Base-by-base conservation (phyloP, 2,329 filamentous ascomycete species). In the Aureobasidium leucospermi region DNA sequence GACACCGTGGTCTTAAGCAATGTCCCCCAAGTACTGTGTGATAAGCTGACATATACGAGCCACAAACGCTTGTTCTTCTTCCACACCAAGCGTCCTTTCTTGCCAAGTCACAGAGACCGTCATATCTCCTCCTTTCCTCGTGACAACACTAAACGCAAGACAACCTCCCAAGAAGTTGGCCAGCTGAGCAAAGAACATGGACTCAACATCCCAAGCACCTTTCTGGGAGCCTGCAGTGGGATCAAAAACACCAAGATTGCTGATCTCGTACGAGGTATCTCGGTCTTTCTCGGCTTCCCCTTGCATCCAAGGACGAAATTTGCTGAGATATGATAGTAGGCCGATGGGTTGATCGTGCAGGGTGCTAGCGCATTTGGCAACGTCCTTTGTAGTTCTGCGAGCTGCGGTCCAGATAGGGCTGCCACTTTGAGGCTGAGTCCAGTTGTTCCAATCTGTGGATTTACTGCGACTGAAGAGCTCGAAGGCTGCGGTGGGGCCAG, bases 171-270 rank as follows among this genome's bases (percentile, higher is more conserved):
- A 63, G 2, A 69, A 72, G 62, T 75, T 70, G 0, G 73, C 77
- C 2, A 77, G 76, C 61, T 78, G 76, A 9, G 73, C 70, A 63
- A 79, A 80, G 1, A 77, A 59, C 65, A 77, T 69, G 23, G 74
- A 67, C 8, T 65, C 67, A 1, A 79, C 64, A 10, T 52, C 56
- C 59, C 65, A 65, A 3, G 41, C 62, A 5, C 39, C 47, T 0
- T 55, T 58, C 8, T 56, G 39, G 8, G 9, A 1, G 2, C 55
- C 58, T 19, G 46, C 31, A 16, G n/a, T 34, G 15, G 61, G 62
- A 52, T 73, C 67, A 62, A 79, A 76, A 1, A 65, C 69, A 29
- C 73, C 71, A 2, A 79, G 53, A 62, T 80, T 80, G 65, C 77
- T 79, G 6, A 80, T 58, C 64, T 78, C 76, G 57, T 75, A 79